Base-by-base conservation (phyloP, 768 basidiomycete species). In the Pisolithus orientalis region DNA sequence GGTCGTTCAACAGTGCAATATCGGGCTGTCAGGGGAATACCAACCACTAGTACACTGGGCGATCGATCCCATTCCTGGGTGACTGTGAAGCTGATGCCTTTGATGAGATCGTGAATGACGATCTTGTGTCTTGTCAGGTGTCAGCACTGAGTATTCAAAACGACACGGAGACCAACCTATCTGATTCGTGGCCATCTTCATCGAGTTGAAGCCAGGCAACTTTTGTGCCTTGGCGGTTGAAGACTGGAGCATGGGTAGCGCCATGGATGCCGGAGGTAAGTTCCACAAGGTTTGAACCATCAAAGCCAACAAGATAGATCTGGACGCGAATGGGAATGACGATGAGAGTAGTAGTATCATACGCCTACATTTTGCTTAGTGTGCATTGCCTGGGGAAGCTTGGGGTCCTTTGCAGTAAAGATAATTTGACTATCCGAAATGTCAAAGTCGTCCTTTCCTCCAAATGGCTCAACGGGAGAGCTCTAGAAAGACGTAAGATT, bases 1-100 rank as follows among this genome's bases (percentile, higher is more conserved):
- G 45, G 37, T 10, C 13, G 17, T 29, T 51, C 17, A 28, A 16
- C 39, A 29, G 28, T 13, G 25, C 6, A 17, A 39, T 11, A 46
- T 29, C 42, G 8, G 14, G 13, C 17, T 5, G 11, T 21, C 11
- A 7, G 1, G 8, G 28, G 16, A 43, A 6, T 37, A 58, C 59
- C 32, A 46, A 61, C 61, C 25, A 43, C 55, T 52, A 61, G 31
- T 51, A 51, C 14, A 32, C 40, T 59, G 6, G 88, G 83, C 31
- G 88, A 89, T 25, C 89, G 80, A 65, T 96, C 92, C 94, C 94
- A 98, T 38, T 75, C 62, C 59, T 90, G 84, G 0, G 90, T 90
- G 48, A 92, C 70, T 0, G 84, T 88, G 62, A 78, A 87, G 28
- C 84, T 76, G 13, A 86, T 74, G n/a, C 80, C 70, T 55, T 78